Evolutionary conservation across 108 stramenopile species (phyloP), one percentile per base, ranked within the genome.

Genomic region (Discostella stelligeroides): DNA sequence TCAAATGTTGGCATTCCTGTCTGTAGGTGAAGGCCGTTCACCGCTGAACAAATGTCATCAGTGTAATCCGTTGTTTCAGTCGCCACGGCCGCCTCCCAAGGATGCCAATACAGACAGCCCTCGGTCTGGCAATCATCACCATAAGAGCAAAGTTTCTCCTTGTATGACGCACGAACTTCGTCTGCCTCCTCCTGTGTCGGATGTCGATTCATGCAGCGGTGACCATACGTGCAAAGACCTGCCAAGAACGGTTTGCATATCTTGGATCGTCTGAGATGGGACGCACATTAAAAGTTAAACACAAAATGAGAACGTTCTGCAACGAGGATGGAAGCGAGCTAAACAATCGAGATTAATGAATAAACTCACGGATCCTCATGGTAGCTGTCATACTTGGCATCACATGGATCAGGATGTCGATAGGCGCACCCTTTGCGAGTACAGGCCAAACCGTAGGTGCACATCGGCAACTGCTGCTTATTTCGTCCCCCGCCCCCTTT

Each of bases 41-140:
- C 53, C 29, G 50, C 62, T 20, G 61, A n/a, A 46, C 34, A 43
- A 15, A 42, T 20, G 17, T 49, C 60, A 3, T 17, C 57, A 12
- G 57, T 20, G 34, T 58, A 58, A 15, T 58, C 57, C 34, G 30
- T n/a, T 0, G 20, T 20, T 17, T 60, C 64, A 0, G 56, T 2
- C 17, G 50, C 63, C 34, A 76, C 82, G 24, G 54, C 74, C 11
- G 72, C 82, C 40, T 89, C 87, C 20, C 67, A 73, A n/a, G 89
- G 87, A 76, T 94, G 92, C 43, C 79, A 70, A 62, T 88, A 91
- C 11, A 94, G 80, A 65, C 92, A 94, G 5, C 86, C 84, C 39
- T 88, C 87, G 14, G 92, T 94, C 61, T 78, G 75, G 54, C 92
- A 94, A 4, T 80, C 75, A 60, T 91, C 88, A 8, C 88, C 89